These are phyloP conservation scores for Daldinia grandis DNA, from an alignment of 495 filamentous ascomycete species.

Conservation along the genomic window DNA sequence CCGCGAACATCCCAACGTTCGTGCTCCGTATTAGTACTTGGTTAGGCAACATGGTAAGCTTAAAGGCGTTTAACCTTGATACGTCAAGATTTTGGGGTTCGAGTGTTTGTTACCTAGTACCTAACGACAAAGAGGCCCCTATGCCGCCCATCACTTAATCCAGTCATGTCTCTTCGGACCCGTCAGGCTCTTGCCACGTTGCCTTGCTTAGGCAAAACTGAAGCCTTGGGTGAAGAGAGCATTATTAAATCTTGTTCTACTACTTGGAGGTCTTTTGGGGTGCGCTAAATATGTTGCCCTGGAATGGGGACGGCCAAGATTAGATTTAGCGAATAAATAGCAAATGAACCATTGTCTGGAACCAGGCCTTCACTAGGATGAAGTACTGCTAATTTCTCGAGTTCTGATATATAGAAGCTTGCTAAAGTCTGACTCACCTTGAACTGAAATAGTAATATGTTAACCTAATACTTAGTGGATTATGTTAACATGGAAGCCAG, in stretches of 20 bases:
- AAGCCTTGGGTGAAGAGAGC: neutral
- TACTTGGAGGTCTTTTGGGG: neutral
- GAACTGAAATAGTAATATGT: neutral
- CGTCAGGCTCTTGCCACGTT: conserved; percentile 13
- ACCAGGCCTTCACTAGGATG: neutral
- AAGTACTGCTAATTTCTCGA: neutral
- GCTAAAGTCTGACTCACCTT: neutral
- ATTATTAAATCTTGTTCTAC: neutral
- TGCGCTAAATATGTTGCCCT: neutral
- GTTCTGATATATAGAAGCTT: neutral
- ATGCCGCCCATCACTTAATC: neutral
- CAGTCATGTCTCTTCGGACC: neutral
- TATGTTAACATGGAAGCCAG: too few species aligned
- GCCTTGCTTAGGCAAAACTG: conserved; percentile 7
- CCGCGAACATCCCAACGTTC: neutral
- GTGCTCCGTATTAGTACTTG: neutral
- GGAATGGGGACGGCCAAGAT: neutral
- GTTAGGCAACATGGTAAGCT: neutral
- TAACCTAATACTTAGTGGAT: neutral
- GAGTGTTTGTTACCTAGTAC: neutral
- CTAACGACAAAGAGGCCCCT: neutral
- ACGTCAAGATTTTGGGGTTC: neutral
- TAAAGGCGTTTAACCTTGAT: neutral
- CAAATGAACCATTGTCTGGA: neutral
- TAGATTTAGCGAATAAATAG: neutral